These are phyloP conservation scores for Lactarius trivialis DNA, from an alignment of 768 basidiomycete genomes.

Conservation along the genomic window DNA sequence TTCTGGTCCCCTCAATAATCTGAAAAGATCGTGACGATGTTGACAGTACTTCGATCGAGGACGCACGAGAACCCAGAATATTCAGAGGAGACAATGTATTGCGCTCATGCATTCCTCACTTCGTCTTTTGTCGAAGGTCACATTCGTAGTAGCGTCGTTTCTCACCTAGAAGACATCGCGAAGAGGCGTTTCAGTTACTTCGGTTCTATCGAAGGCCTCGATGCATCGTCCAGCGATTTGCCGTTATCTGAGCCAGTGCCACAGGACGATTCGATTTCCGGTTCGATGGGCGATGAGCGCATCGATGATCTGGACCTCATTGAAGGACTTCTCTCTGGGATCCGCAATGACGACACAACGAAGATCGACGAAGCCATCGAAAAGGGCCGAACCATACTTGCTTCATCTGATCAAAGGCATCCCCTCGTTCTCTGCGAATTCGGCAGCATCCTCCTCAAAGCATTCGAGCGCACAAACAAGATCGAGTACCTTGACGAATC, in stretches of 20 bases:
- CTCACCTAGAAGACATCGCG: background rate
- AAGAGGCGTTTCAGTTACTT: background rate
- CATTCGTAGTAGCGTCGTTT: too few species aligned
- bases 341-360: too few species aligned
- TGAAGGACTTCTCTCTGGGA: background rate
- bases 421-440: fast-evolving
- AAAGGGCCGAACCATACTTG: too few species aligned
- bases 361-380: too few species aligned
- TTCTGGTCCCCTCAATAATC: background rate
- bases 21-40: background rate
- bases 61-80: background rate
- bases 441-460: background rate
- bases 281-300: too few species aligned
- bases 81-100: background rate
- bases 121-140: background rate
- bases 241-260: background rate
- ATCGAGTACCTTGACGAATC: background rate
- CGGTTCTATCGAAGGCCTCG: background rate
- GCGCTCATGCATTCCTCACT: background rate
- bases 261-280: background rate
- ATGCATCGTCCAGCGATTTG: background rate
- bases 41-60: background rate
- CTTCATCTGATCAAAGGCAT: background rate
- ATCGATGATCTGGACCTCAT: background rate
- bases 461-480: background rate